Percentiles rank a stretch among this genome's conserved stretches.
Evolutionary conservation across 306 rosid genomes (phyloP).

Genomic region (Castanea sativa): DNA sequence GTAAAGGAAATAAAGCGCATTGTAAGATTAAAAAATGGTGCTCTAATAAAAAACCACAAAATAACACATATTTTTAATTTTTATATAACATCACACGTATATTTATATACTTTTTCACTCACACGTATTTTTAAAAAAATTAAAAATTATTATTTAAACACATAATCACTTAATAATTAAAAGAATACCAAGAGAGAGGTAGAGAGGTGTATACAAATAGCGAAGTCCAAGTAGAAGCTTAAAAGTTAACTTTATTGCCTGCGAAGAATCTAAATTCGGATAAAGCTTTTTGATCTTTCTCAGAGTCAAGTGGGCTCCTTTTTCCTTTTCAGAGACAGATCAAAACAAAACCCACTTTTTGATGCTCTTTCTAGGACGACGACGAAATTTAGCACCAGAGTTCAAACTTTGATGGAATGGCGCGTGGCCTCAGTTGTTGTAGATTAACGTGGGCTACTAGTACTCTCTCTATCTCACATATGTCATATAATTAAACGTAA

Average conservation of each 20-base stretch:
- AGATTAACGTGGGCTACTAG: background rate
- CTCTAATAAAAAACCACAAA: slow-evolving; percentile 3
- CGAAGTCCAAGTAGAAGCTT: slow-evolving; percentile 23
- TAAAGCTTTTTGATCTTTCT: slow-evolving; percentile 1
- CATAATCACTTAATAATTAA: too few species aligned
- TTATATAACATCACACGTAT: too few species aligned
- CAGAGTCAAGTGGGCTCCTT: background rate
- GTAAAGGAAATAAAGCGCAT: slow-evolving; percentile 10
- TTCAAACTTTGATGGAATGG: slow-evolving; percentile 8
- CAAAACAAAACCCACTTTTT: slow-evolving; percentile 18
- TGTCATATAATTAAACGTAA: background rate
- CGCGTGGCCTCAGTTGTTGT: background rate
- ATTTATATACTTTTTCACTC: too few species aligned
- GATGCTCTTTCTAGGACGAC: background rate
- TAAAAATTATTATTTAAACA: too few species aligned
- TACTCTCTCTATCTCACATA: too few species aligned
- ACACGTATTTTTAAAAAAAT: too few species aligned
- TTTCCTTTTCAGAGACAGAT: background rate
- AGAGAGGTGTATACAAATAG: background rate
- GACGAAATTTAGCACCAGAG: background rate
- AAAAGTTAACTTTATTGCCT: slow-evolving; percentile 24
- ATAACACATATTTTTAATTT: background rate
- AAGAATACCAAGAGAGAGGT: background rate
- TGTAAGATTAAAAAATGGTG: background rate
- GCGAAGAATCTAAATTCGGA: slow-evolving; percentile 24